A percentile compares a stretch with the other conserved stretches of the same genome.
phyloP scores from a whole-genome alignment of 179 eudicot genomes.

The Carnegiea gigantea region DNA sequence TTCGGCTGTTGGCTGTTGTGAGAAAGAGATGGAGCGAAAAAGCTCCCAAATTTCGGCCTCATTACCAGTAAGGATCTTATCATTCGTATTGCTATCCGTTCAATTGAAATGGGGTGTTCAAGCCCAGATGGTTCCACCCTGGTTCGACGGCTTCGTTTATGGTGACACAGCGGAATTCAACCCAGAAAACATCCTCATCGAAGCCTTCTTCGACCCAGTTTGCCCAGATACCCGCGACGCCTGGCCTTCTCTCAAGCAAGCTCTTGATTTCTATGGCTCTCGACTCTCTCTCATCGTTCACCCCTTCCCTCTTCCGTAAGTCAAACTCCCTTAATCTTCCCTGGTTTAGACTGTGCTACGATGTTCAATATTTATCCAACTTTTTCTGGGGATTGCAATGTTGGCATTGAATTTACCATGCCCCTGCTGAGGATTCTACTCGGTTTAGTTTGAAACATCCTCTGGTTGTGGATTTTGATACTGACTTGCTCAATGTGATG shows the following conservation, averaged over 20 bases:
- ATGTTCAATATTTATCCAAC: neutral
- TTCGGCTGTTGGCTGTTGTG: neutral
- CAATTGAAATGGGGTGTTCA: constrained; percentile 15
- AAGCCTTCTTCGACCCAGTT: constrained; percentile 86
- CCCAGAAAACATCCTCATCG: constrained; percentile 47
- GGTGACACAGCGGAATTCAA: constrained; percentile 26
- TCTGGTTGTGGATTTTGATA: neutral
- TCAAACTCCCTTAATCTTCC: neutral
- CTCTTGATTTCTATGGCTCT: constrained; percentile 41
- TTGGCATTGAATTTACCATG: neutral
- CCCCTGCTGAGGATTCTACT: neutral
- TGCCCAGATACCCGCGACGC: constrained; percentile 80
- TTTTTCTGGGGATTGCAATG: neutral
- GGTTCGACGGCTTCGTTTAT: constrained; percentile 50
- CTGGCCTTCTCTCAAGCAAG: constrained; percentile 76
- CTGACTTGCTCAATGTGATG: neutral
- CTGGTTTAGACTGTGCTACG: neutral
- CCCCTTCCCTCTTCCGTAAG: constrained; percentile 76
- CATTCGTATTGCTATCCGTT: neutral
- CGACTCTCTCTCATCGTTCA: constrained; percentile 57
- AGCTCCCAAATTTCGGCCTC: neutral
- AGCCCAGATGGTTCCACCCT: constrained; percentile 26
- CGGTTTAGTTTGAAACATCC: neutral
- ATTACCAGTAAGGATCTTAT: neutral
- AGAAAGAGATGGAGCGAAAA: neutral